A percentile compares a stretch with the other conserved stretches of the same genome.
Evolutionary conservation across 768 basidiomycete species (phyloP).

Genomic region (Cystofilobasidium capitatum): DNA sequence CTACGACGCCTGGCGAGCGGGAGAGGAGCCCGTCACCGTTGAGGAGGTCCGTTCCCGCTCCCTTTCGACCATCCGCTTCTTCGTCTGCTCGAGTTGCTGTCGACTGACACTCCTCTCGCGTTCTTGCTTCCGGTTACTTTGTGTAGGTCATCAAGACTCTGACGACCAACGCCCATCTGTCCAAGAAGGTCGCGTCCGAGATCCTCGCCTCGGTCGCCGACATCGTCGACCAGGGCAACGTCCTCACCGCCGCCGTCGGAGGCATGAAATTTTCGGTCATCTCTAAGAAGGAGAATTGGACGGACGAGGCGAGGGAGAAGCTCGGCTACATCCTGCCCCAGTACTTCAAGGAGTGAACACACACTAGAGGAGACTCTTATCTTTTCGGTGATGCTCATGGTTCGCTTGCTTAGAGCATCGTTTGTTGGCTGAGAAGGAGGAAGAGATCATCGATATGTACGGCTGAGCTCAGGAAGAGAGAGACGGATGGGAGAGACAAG

Average conservation of each 20-base stretch:
- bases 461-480: too few relatives aligned
- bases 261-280: constrained; percentile 52
- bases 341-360: constrained; percentile 25
- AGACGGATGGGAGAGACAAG: too few relatives aligned
- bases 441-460: too few relatives aligned
- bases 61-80: background rate
- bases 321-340: constrained; percentile 19
- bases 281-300: constrained; percentile 21
- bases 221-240: constrained; percentile 48
- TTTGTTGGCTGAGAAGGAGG: too few relatives aligned
- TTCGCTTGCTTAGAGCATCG: too few relatives aligned
- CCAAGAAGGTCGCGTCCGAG: constrained; percentile 49
- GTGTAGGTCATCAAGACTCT: constrained; percentile 78
- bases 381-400: too few relatives aligned
- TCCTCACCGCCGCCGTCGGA: constrained; percentile 62
- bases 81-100: background rate
- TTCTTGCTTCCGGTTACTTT: background rate
- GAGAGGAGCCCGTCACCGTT: constrained; percentile 72
- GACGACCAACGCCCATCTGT: constrained; percentile 72
- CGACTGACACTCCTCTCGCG: background rate
- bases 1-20: constrained; percentile 87
- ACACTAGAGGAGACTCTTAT: background rate
- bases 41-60: constrained; percentile 39
- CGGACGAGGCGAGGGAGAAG: constrained; percentile 23
- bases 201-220: constrained; percentile 45